Percentiles rank a stretch among this genome's conserved stretches.
These are phyloP conservation scores for Alopecurus myosuroides DNA, from an alignment of 176 grass and related monocot species.

Conservation along the genomic window DNA sequence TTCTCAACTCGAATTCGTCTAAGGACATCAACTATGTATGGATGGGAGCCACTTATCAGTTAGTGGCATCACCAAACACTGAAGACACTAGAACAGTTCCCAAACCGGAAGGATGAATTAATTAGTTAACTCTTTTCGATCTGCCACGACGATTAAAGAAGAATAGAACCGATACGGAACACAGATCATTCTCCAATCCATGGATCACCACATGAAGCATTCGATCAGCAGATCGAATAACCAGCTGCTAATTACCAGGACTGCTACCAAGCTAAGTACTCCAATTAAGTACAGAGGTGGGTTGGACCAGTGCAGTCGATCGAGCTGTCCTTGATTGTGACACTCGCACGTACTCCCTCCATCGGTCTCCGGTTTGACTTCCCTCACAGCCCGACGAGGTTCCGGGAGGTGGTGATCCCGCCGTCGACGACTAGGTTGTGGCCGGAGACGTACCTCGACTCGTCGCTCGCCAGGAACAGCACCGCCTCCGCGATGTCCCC, in stretches of 20 bases:
- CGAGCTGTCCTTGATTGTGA: neutral
- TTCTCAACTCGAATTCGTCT: too few relatives aligned
- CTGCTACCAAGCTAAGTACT: neutral
- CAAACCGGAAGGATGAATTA: neutral
- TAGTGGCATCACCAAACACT: neutral
- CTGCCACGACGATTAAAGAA: too few relatives aligned
- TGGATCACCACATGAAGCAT: too few relatives aligned
- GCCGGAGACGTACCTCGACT: constrained; percentile 40
- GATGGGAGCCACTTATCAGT: too few relatives aligned
- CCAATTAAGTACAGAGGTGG: neutral
- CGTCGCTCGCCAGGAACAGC: constrained; percentile 49
- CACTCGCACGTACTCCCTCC: neutral
- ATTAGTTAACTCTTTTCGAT: too few relatives aligned
- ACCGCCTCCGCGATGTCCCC: constrained; percentile 43
- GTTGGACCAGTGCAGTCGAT: neutral
- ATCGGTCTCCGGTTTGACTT: too few relatives aligned
- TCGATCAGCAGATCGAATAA: too few relatives aligned
- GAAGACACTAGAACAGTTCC: too few relatives aligned
- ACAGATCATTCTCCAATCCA: too few relatives aligned
- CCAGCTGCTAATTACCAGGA: too few relatives aligned
- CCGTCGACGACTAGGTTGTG: constrained; percentile 64
- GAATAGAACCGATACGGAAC: too few relatives aligned
- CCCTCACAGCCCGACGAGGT: constrained; percentile 24
- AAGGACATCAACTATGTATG: too few relatives aligned
- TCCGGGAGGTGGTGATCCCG: constrained; percentile 35